Evolutionary conservation across 2,329 filamentous ascomycete genomes (phyloP).

Genomic region (Clonostachys chloroleuca): DNA sequence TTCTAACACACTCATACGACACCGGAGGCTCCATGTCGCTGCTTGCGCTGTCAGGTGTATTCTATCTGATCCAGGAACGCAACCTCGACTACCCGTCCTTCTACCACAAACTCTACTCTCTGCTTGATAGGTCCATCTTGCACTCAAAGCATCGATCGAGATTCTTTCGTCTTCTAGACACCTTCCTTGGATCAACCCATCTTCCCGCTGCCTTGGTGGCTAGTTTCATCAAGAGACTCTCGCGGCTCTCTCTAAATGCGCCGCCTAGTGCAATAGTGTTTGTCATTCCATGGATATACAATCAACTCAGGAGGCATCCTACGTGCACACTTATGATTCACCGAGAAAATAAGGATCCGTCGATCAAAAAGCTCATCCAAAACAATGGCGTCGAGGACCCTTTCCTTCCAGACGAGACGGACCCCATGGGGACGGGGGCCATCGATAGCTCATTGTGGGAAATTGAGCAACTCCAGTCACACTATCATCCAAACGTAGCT

Average conservation of each 20-base stretch:
- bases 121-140: conserved; percentile 79
- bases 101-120: conserved; percentile 88
- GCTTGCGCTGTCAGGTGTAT: conserved; percentile 85
- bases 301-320: conserved; percentile 85
- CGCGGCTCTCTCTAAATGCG: conserved; percentile 78
- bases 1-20: conserved; percentile 91
- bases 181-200: conserved; percentile 87
- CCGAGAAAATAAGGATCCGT: conserved; percentile 58
- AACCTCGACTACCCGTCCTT: conserved; percentile 97
- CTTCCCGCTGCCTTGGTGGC: conserved; percentile 86
- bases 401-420: conserved; percentile 69
- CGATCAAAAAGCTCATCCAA: conserved; percentile 55
- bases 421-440: conserved; percentile 81
- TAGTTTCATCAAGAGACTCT: conserved; percentile 93
- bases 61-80: conserved; percentile 87
- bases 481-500: conserved; percentile 96
- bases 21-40: conserved; percentile 82
- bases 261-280: conserved; percentile 87
- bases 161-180: conserved; percentile 89
- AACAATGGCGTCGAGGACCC: conserved; percentile 63
- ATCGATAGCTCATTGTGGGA: conserved; percentile 97
- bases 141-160: conserved; percentile 92
- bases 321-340: conserved; percentile 96
- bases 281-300: conserved; percentile 92
- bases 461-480: conserved; percentile 81